Base-by-base conservation (phyloP, 805 yeast genomes). In the Citeromyces matritensis region DNA sequence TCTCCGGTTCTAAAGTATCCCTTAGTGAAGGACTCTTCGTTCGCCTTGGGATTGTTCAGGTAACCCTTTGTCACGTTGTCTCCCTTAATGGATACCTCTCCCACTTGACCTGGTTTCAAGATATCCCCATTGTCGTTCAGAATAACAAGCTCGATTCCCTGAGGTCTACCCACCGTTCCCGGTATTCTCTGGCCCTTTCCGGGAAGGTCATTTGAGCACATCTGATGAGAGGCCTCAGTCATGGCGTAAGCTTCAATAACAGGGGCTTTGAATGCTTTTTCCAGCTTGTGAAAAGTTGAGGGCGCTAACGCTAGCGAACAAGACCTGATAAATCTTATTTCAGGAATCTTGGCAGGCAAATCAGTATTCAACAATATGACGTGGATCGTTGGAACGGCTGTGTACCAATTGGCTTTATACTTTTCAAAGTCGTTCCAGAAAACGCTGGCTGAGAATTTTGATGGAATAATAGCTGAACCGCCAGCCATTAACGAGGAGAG, bases 161-260 rank as follows among this genome's bases (percentile, higher is more conserved):
- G 72, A 4, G 84, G 83, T 29, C 38, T 35, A 23, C 55, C 55
- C 14, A 77, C 84, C 4, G 84, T 73, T 10, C 84, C 83, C 7
- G 83, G 70, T 50, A 66, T 69, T 39, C 30, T 24, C 8, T 15
- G 11, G 5, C 44, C 44, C 26, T 37, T 42, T 15, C 41, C 37
- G 24, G 82, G 81, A 27, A 75, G 51, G 39, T 68, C 63, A 49
- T 77, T 77, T 3, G 84, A 74, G 8, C 81, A 71, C 75, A 77
- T 78, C 49, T 77, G 84, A 48, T 77, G 85, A n/a, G 81, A 63
- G 1, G 82, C 82, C 46, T 77, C 86, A 2, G 85, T 77, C 83
- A 77, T 76, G 4, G 84, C 85, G 44, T 77, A 77, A 0, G 85
- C 85, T 48, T 77, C 86, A 10, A 76, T 45, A 0, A 77, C 84